A percentile compares a stretch with the other conserved stretches of the same genome.
phyloP scores from a whole-genome alignment of 2,329 filamentous ascomycete species.

The Aspergillus awamori region DNA sequence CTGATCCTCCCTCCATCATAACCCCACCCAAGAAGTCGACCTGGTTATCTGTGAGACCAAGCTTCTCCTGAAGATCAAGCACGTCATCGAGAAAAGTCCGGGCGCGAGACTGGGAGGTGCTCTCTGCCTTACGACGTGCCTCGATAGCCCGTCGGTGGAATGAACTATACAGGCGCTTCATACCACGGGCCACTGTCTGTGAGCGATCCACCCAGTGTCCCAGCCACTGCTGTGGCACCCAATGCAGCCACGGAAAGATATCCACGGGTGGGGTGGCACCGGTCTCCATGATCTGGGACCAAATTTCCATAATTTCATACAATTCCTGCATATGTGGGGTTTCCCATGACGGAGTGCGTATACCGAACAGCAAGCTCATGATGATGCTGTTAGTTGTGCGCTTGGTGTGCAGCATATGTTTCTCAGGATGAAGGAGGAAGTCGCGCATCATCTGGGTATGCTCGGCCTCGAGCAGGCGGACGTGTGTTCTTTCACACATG shows the following conservation, averaged over 20 bases:
- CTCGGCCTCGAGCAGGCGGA: slow-evolving; percentile 52
- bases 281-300: slow-evolving; percentile 50
- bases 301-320: slow-evolving; percentile 45
- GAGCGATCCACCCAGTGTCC: background rate
- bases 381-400: slow-evolving; percentile 55
- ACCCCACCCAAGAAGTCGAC: slow-evolving; percentile 40
- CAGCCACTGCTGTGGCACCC: background rate
- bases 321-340: slow-evolving; percentile 41
- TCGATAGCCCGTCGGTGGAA: no score
- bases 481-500: slow-evolving; percentile 48
- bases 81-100: no score
- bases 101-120: no score
- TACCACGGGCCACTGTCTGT: background rate
- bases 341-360: slow-evolving; percentile 34
- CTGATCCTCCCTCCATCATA: slow-evolving; percentile 39
- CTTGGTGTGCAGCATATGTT: slow-evolving; percentile 53
- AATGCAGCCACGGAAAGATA: slow-evolving; percentile 40
- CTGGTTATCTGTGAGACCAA: slow-evolving; percentile 41
- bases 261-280: slow-evolving; percentile 56
- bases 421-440: slow-evolving; percentile 43
- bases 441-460: slow-evolving; percentile 52
- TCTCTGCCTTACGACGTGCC: no score
- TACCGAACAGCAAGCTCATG: slow-evolving; percentile 21
- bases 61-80: slow-evolving; percentile 11
- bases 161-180: background rate